These are phyloP conservation scores for Verticillium nonalfalfae DNA, from an alignment of 2,329 filamentous ascomycete species.

Conservation along the genomic window DNA sequence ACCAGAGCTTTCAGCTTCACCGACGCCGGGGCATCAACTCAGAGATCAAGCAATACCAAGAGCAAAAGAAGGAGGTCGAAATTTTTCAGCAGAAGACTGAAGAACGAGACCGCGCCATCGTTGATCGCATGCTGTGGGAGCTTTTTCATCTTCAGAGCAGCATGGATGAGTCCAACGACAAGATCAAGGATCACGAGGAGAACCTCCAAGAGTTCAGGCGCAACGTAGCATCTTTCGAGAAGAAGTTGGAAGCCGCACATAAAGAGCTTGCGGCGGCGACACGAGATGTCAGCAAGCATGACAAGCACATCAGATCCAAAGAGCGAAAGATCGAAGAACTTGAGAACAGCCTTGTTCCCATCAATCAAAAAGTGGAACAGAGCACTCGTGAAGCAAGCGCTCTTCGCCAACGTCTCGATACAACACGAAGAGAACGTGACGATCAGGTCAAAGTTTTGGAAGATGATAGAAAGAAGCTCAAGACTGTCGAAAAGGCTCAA, in stretches of 20 bases:
- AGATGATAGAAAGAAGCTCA: slow-evolving; percentile 74
- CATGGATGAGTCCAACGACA: slow-evolving; percentile 84
- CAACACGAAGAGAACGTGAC: slow-evolving; percentile 71
- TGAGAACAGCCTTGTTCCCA: slow-evolving; percentile 77
- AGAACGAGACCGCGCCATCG: slow-evolving; percentile 83
- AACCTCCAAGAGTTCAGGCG: slow-evolving; percentile 89
- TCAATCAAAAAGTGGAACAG: slow-evolving; percentile 86
- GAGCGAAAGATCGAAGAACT: slow-evolving; percentile 84
- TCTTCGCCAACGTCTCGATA: slow-evolving; percentile 60
- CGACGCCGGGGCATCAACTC: slow-evolving; percentile 91
- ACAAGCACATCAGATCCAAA: slow-evolving; percentile 77
- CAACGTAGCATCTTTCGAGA: slow-evolving; percentile 79
- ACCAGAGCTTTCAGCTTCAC: slow-evolving; percentile 82
- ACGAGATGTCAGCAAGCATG: slow-evolving; percentile 72
- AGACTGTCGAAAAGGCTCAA: slow-evolving; percentile 82
- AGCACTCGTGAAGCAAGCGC: slow-evolving; percentile 64
- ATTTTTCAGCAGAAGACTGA: slow-evolving; percentile 87
- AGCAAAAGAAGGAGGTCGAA: slow-evolving; percentile 93
- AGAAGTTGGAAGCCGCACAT: slow-evolving; percentile 71
- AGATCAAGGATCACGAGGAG: slow-evolving; percentile 90
- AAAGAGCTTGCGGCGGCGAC: slow-evolving; percentile 74
- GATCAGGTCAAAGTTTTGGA: slow-evolving; percentile 62
- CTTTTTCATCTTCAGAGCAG: slow-evolving; percentile 89
- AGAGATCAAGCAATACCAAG: slow-evolving; percentile 95
- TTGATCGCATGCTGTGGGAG: slow-evolving; percentile 94